Conservation (phyloP, 495 filamentous ascomycete genomes). For the Cetradonia linearis region DNA sequence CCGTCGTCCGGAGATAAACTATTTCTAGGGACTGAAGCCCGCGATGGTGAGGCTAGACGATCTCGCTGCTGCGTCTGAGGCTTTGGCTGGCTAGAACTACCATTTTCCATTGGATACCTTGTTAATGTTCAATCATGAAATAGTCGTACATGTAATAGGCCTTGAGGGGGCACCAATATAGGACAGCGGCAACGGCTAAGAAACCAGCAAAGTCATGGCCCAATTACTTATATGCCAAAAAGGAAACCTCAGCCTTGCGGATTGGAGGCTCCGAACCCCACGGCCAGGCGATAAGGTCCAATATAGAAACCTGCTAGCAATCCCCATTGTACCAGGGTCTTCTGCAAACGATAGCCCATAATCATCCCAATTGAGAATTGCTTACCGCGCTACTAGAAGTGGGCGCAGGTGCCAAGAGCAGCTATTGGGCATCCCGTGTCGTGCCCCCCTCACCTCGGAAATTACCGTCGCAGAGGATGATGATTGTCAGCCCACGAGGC, state of each 20-base stretch:
- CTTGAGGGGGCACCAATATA: neutral
- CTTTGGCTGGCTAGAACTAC: neutral
- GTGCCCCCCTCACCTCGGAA: neutral
- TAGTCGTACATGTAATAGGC: neutral
- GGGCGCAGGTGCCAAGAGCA: neutral
- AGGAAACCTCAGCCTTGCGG: neutral
- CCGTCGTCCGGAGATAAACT: slow-evolving; percentile 5
- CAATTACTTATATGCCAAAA: neutral
- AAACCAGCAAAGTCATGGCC: neutral
- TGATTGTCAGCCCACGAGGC: neutral
- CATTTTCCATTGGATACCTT: neutral
- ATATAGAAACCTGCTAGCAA: neutral
- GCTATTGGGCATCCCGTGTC: neutral
- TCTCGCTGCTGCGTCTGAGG: neutral
- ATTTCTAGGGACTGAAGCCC: neutral
- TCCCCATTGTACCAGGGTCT: neutral
- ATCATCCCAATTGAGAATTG: neutral
- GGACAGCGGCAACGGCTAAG: neutral
- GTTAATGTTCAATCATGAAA: neutral
- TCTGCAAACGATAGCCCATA: neutral
- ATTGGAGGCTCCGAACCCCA: neutral
- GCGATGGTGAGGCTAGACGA: neutral
- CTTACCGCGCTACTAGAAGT: neutral
- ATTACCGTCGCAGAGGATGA: neutral
- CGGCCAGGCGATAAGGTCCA: neutral